phyloP scores from a whole-genome alignment of 495 filamentous ascomycete genomes.

The Eremomyces bilateralis region DNA sequence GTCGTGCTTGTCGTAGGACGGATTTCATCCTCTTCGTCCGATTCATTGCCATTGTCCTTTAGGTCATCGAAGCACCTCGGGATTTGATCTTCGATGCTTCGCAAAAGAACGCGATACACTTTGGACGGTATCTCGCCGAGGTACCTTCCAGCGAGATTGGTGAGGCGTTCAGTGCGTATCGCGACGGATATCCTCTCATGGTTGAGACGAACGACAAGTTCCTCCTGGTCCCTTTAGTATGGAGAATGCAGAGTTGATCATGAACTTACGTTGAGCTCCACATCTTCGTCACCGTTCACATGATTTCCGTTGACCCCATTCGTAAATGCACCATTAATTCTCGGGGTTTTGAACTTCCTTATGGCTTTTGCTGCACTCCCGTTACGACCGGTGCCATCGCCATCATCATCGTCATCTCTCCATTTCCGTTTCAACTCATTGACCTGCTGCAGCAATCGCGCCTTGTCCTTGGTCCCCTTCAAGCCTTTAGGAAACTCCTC shows the following conservation, averaged over 20 bases:
- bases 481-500: slow-evolving; percentile 14
- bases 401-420: slow-evolving; percentile 29
- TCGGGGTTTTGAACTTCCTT: background rate
- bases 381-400: slow-evolving; percentile 9
- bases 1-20: background rate
- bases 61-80: slow-evolving; percentile 34
- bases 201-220: slow-evolving; percentile 58
- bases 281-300: background rate
- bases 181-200: slow-evolving; percentile 65
- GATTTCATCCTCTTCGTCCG: slow-evolving; percentile 4
- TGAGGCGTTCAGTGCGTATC: slow-evolving; percentile 57
- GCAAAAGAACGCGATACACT: slow-evolving; percentile 55
- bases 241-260: background rate
- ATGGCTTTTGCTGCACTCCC: no score
- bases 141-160: slow-evolving; percentile 33
- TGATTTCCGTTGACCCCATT: slow-evolving; percentile 7
- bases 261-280: slow-evolving; percentile 2
- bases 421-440: slow-evolving; percentile 37
- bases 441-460: slow-evolving; percentile 19
- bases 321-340: slow-evolving; percentile 5
- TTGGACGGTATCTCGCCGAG: slow-evolving; percentile 42
- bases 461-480: slow-evolving; percentile 13
- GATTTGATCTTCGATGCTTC: slow-evolving; percentile 42
- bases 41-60: slow-evolving; percentile 3
- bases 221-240: slow-evolving; percentile 18